These are phyloP conservation scores for Spergularia marina DNA, from an alignment of 148 eudicot genomes.

Conservation along the genomic window DNA sequence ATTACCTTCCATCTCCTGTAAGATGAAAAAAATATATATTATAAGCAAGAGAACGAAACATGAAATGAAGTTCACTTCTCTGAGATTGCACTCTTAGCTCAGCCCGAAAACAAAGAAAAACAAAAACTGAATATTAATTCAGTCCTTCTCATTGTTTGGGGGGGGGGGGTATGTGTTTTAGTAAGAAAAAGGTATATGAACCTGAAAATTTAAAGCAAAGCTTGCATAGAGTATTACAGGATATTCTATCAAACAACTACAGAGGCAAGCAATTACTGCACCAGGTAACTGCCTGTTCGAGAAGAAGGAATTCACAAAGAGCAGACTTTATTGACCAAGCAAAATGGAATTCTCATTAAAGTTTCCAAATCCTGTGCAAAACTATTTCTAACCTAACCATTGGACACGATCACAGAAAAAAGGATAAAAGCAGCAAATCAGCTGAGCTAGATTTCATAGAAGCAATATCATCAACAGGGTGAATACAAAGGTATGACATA, in stretches of 20 bases:
- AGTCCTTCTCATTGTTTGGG: neutral
- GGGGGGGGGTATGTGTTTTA: neutral
- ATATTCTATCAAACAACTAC: neutral
- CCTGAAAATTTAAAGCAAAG: neutral
- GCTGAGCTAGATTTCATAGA: neutral
- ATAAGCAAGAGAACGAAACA: neutral
- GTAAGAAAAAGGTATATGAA: neutral
- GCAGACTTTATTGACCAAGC: neutral
- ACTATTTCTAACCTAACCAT: neutral
- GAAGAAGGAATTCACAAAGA: neutral
- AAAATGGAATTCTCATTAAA: neutral
- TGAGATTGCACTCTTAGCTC: neutral
- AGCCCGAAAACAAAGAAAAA: neutral
- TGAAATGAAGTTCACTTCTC: neutral
- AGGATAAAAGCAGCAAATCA: conserved; percentile 5
- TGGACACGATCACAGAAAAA: neutral
- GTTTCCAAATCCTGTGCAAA: neutral
- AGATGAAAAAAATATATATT: neutral
- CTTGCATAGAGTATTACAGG: neutral
- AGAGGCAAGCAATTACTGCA: neutral
- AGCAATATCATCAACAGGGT: conserved; percentile 4
- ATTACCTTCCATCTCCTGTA: conserved; percentile 78
- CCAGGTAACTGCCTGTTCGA: neutral
- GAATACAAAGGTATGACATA: conserved; percentile 35
- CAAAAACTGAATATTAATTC: neutral